Base-by-base conservation (phyloP, 306 rosid species). In the Acmispon strigosus region DNA sequence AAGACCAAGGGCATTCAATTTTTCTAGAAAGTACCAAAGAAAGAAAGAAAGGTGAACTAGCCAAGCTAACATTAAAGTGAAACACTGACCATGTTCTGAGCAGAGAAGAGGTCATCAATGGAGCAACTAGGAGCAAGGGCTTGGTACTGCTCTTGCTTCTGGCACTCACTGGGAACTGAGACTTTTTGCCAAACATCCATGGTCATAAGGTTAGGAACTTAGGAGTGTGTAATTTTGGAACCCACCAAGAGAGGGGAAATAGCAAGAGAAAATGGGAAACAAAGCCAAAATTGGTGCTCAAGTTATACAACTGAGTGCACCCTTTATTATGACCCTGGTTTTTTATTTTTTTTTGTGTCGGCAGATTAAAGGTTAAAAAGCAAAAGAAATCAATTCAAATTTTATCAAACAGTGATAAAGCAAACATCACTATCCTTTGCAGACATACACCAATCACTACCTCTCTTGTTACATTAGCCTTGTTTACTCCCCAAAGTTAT, bases 281-380 rank as follows among this genome's bases (percentile, higher is more conserved):
- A 60, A 18, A 60, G 53, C 18, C 36, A 77, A 59, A 70, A 66
- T 44, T 63, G 69, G 80, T 62, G 57, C 66, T n/a, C 78, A 13
- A 29, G 52, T 51, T 65, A 56, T 65, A 56, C 72, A 49, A 36
- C 82, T 42, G 22, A 41, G 82, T 62, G 69, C 83, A 3, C 72
- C 59, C 75, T 78, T 73, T 79, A 73, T 83, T 79, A 74, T 63
- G 82, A 76, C 60, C 60, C 82, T 85, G 60, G 39, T 79, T 66
- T 77, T 66, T 77, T 64, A 29, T 79, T 66, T 77, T 66, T 77
- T 76, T 79, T 86, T 64, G n/a, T 89, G 92, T 89, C 96, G 96
- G 96, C 96, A 89, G 90, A 83, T 69, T 49, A 73, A 82, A 66
- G 82, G 85, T 77, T 75, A 69, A 66, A 68, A 36, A 58, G 37